Evolutionary conservation across 1,284 basidiomycete genomes (phyloP), one percentile per base, ranked within the genome.

Genomic region (Cryptococcus hybrid): DNA sequence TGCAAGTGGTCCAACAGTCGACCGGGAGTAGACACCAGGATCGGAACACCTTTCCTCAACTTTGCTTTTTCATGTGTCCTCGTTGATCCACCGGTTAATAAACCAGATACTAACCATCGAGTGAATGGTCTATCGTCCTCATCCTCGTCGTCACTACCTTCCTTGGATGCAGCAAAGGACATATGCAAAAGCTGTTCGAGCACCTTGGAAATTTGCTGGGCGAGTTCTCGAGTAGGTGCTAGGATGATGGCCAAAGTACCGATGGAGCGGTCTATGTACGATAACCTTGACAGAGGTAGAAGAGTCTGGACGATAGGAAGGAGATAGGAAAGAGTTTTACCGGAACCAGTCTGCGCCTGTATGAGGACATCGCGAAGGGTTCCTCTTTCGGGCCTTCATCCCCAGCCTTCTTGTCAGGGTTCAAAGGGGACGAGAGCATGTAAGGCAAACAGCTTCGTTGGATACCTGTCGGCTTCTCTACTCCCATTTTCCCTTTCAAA

Each of bases 261-360:
- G 56, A 89, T 84, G 0, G 82, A 84, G 48, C 87, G 84, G 77
- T 95, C 92, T 66, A 95, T 92, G 71, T 92, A 92, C 1, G 90
- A 92, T 18, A 86, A 82, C 13, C 86, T 84, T 55, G 92, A 90
- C 39, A 99, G 82, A 0, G 92, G 92, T 35, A 99, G 84, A 30
- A 93, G 82, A 71, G 95, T 91, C 67, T 99, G 92, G 43, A 99
- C 84, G 74, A 99, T 93, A 15, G 96, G 96, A 3, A 99, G 84
- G 13, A 99, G 84, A 79, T 91, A 99, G 3, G 95, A 86, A 24
- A 99, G 81, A 0, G 95, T 99, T 80, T 99, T 99, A 67, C 96
- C 96, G 0, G 94, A 98, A 59, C 96, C 96, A 0, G 96, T 99
- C 75, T 99, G 95, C 4, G 92, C 91, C 74, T 98, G 94, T 54